These are phyloP conservation scores for Salix viminalis DNA, from an alignment of 345 rosid species.

Conservation along the genomic window DNA sequence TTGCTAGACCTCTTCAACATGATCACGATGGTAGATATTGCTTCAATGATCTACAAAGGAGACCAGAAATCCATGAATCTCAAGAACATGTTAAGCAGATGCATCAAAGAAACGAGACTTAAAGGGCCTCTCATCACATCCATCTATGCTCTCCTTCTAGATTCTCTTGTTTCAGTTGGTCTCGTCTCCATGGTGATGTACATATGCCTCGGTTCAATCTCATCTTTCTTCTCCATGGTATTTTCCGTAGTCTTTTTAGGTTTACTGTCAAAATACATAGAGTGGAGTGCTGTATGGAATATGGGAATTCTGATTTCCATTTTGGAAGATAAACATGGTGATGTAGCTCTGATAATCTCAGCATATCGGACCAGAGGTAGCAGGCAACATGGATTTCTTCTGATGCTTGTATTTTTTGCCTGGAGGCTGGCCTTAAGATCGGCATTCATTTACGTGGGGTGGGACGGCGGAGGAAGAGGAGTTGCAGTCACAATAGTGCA, in stretches of 20 bases:
- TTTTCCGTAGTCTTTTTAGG: background rate
- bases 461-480: constrained; percentile 7
- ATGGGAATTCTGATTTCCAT: constrained; percentile 28
- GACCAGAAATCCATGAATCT: constrained; percentile 11
- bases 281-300: constrained; percentile 43
- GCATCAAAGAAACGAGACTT: constrained; percentile 16
- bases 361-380: constrained; percentile 30
- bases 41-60: background rate
- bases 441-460: constrained; percentile 8
- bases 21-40: background rate
- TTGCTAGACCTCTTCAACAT: constrained; percentile 6
- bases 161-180: background rate
- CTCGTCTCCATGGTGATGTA: background rate
- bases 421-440: constrained; percentile 23
- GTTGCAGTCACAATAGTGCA: background rate
- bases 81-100: constrained; percentile 13
- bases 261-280: constrained; percentile 15
- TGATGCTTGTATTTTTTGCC: constrained; percentile 15
- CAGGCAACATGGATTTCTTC: constrained; percentile 17
- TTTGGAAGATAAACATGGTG: constrained; percentile 37
- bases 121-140: constrained; percentile 26
- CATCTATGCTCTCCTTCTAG: constrained; percentile 12
- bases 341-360: constrained; percentile 20
- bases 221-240: background rate
- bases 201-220: background rate